These are phyloP conservation scores for Knufia fluminis DNA, from an alignment of 2,329 filamentous ascomycete genomes.

Conservation along the genomic window DNA sequence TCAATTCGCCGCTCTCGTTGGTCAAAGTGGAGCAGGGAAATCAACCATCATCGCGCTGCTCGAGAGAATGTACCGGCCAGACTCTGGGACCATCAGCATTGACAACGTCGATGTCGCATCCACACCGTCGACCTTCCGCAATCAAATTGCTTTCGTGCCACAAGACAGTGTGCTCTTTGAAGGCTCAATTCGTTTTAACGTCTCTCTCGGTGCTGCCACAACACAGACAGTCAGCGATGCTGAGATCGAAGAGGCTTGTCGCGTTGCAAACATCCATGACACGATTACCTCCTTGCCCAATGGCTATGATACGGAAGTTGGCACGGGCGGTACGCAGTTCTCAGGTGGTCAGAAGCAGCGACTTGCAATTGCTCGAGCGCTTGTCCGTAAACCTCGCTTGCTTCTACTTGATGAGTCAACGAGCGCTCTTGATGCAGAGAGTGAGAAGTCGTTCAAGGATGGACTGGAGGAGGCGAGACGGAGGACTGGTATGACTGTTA, in stretches of 20 bases:
- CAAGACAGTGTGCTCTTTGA: slow-evolving; percentile 93
- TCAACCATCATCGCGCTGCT: slow-evolving; percentile 83
- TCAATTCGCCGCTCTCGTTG: slow-evolving; percentile 59
- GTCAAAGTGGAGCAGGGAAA: slow-evolving; percentile 86
- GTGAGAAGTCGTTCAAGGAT: slow-evolving; percentile 40
- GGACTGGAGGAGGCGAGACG: slow-evolving; percentile 45
- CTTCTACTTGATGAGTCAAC: slow-evolving; percentile 55
- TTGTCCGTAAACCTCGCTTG: slow-evolving; percentile 46
- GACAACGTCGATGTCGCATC: slow-evolving; percentile 72
- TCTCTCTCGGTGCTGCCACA: slow-evolving; percentile 58
- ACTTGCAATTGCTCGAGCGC: slow-evolving; percentile 49
- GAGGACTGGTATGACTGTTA: slow-evolving; percentile 29
- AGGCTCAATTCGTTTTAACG: slow-evolving; percentile 81
- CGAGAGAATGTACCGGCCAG: slow-evolving; percentile 86
- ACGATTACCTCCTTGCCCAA: slow-evolving; percentile 42
- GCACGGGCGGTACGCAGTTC: slow-evolving; percentile 45
- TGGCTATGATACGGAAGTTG: slow-evolving; percentile 45
- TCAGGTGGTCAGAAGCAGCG: slow-evolving; percentile 52
- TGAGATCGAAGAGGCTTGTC: slow-evolving; percentile 65
- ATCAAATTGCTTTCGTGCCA: slow-evolving; percentile 72
- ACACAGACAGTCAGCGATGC: slow-evolving; percentile 59
- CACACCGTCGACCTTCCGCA: slow-evolving; percentile 77
- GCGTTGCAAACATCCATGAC: slow-evolving; percentile 42
- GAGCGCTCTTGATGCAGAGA: slow-evolving; percentile 48
- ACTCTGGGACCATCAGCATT: slow-evolving; percentile 66